Base-by-base conservation (phyloP, 805 yeast genomes). In the Nakazawaea pomicola region DNA sequence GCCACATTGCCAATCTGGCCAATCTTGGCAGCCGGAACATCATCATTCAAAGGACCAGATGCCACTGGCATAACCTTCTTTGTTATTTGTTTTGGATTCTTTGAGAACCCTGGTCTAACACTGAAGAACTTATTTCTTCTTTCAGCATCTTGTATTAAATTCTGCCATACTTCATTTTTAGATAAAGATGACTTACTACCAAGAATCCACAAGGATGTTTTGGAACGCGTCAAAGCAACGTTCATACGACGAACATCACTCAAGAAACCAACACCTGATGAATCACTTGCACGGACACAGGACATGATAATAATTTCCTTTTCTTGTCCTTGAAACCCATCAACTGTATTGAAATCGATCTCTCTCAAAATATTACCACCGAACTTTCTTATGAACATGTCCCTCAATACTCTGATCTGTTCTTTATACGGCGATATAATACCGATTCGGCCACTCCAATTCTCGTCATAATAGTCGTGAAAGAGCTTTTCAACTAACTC, bases 251-350 rank as follows among this genome's bases (percentile, higher is more conserved):
- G 74, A 29, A 81, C 73, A 62, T 93, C 99, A 35, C 83, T 81
- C 57, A 93, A 71, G 62, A 93, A 93, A 14, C 98, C 99, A 45
- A 91, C 87, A 35, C 79, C 72, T 7, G 71, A 74, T 11, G 74
- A 67, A 36, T 79, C 83, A 46, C 72, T 68, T 0, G 98, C 96
- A 53, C 99, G 76, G 4, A 93, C 99, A 76, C 98, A 91, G 0
- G 98, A 89, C 70, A 93, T 82, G 36, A 93, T 76, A 47, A 93
- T 87, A 35, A 93, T 78, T 48, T 91, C 97, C 60, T 91, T 93
- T 57, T 93, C 99, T 61, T 93, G 98, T 48, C 96, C 97, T 65
- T 89, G 99, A 58, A 90, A 93, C 1, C 98, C 99, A 70, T 93
- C 99, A 46, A 93, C 89, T 0, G 99, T 88, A 55, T 90, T 89